Evolutionary conservation across 2,329 filamentous ascomycete genomes (phyloP).

Genomic region (Aspergillus sojae): DNA sequence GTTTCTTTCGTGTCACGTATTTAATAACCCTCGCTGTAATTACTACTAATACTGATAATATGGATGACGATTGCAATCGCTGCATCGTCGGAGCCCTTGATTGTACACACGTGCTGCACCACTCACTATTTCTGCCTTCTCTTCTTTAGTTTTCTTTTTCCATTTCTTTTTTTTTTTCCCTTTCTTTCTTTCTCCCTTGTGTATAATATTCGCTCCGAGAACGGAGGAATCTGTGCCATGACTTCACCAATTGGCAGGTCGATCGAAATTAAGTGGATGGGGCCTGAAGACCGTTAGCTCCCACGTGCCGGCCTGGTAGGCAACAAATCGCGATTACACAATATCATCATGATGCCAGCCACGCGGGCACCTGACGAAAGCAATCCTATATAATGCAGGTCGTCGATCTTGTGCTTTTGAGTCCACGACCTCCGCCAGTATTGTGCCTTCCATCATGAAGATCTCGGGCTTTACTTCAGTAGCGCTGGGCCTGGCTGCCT

Average conservation of each 20-base stretch:
- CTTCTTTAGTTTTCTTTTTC: background rate
- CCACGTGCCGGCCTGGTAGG: background rate
- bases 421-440: background rate
- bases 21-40: slow-evolving; percentile 14
- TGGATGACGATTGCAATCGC: slow-evolving; percentile 10
- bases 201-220: background rate
- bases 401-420: background rate
- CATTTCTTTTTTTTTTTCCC: background rate
- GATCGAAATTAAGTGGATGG: background rate
- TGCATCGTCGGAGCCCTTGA: background rate
- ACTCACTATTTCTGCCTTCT: background rate
- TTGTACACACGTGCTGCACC: background rate
- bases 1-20: slow-evolving; percentile 24
- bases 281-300: background rate
- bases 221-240: background rate
- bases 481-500: slow-evolving; percentile 71
- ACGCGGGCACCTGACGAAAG: background rate
- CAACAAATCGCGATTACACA: background rate
- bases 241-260: background rate
- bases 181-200: background rate
- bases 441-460: slow-evolving; percentile 24
- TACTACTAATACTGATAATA: slow-evolving; percentile 21
- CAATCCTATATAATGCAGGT: background rate
- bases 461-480: slow-evolving; percentile 75
- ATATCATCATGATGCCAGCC: background rate